These are phyloP conservation scores for Trichoderma pleuroti DNA, from an alignment of 2,329 filamentous ascomycete species.

Conservation along the genomic window DNA sequence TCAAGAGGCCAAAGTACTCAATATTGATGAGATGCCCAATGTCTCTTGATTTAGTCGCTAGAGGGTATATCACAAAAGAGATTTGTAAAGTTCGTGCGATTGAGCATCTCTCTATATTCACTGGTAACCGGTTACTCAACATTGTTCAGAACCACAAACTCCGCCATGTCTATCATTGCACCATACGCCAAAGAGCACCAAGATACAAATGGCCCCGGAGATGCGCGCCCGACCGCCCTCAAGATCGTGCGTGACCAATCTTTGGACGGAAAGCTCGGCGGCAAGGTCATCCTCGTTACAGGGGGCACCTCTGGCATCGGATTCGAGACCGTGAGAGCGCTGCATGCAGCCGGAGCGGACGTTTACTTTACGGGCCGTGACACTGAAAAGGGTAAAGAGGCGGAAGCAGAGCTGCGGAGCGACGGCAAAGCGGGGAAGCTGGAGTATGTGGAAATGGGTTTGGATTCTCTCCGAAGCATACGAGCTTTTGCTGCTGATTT, in stretches of 20 bases:
- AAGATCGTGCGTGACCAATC: constrained; percentile 35
- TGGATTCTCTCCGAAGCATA: constrained; percentile 32
- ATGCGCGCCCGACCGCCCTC: constrained; percentile 36
- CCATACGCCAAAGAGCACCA: constrained; percentile 2
- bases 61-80: too few species aligned
- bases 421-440: constrained; percentile 25
- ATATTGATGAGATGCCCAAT: not conserved
- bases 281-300: constrained; percentile 41
- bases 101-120: not conserved
- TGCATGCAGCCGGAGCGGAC: constrained; percentile 42
- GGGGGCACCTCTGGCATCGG: constrained; percentile 44
- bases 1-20: not conserved
- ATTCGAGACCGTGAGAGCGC: constrained; percentile 41
- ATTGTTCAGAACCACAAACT: not conserved
- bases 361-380: constrained; percentile 44
- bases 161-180: not conserved
- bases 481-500: constrained; percentile 25
- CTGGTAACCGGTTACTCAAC: not conserved
- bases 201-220: constrained; percentile 25
- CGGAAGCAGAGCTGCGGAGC: constrained; percentile 25
- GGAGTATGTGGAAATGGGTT: constrained; percentile 34
- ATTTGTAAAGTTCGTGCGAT: not conserved
- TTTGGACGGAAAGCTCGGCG: constrained; percentile 29
- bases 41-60: too few species aligned
- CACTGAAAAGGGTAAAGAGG: constrained; percentile 26